Evolutionary conservation across 192 early-diverging fungal species (phyloP).

Genomic region (Coemansia sp.): DNA sequence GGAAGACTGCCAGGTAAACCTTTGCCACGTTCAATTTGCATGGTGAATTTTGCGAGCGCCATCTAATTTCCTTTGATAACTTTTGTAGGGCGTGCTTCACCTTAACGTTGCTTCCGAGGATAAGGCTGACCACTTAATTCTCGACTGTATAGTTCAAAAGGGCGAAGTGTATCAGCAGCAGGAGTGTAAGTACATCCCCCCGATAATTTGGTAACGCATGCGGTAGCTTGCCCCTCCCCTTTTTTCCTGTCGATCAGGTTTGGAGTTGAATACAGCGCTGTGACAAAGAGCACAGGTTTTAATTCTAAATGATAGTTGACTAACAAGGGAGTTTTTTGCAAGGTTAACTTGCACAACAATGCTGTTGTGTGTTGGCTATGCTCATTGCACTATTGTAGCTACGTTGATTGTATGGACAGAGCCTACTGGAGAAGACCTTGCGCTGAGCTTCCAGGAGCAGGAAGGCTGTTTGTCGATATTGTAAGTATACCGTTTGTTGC

Average conservation of each 20-base stretch:
- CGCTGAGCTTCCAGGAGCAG: conserved; percentile 89
- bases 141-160: conserved; percentile 72
- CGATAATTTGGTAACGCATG: background rate
- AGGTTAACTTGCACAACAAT: background rate
- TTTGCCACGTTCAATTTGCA: background rate
- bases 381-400: conserved; percentile 54
- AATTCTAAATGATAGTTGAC: too few relatives aligned
- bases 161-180: conserved; percentile 78
- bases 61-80: background rate
- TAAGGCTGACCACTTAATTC: conserved; percentile 54
- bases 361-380: background rate
- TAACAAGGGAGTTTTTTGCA: background rate
- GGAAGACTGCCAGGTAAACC: conserved; percentile 61
- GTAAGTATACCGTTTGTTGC: conserved; percentile 46
- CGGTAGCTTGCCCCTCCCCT: background rate
- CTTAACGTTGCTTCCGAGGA: conserved; percentile 65
- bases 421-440: conserved; percentile 69
- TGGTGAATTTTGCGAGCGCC: background rate
- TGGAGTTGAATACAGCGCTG: too few relatives aligned
- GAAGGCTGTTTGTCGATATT: conserved; percentile 82
- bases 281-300: too few relatives aligned
- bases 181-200: conserved; percentile 63
- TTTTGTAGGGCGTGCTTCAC: conserved; percentile 57
- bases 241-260: too few relatives aligned
- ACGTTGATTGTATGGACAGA: conserved; percentile 91